Percentiles rank a stretch among this genome's conserved stretches.
These are phyloP conservation scores for Xerocomellus dryophilus DNA, from an alignment of 768 basidiomycete species.

Conservation along the genomic window DNA sequence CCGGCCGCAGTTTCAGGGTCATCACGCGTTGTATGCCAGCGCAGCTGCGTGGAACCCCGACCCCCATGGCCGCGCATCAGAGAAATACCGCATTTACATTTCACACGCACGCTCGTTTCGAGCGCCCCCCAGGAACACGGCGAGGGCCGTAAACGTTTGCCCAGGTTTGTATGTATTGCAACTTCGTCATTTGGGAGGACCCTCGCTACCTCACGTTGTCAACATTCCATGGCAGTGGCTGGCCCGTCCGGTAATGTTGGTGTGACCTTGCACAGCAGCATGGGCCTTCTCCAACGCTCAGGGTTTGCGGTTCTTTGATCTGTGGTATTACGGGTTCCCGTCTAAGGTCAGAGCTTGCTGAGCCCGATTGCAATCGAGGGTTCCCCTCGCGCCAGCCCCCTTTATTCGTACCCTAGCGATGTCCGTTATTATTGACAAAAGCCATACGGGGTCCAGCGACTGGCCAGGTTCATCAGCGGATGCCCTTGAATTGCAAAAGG, in stretches of 20 bases:
- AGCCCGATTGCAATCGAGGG: constrained; percentile 19
- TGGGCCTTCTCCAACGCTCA: constrained; percentile 7
- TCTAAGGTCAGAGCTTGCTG: neutral
- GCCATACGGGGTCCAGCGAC: neutral
- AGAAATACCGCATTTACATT: constrained; percentile 14
- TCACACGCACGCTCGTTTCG: constrained; percentile 1
- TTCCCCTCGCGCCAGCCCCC: constrained; percentile 2
- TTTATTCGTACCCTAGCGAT: constrained; percentile 10
- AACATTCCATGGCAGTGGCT: constrained; percentile 4
- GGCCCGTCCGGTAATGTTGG: constrained; percentile 7
- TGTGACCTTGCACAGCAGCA: constrained; percentile 20
- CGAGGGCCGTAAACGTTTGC: constrained; percentile 1
- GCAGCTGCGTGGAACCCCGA: constrained; percentile 22
- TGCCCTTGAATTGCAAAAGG: constrained; percentile 14
- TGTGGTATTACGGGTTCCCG: constrained; percentile 8
- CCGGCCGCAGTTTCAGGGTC: constrained; percentile 26
- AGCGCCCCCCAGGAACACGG: constrained; percentile 1
- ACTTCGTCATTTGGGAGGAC: constrained; percentile 5
- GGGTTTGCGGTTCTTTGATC: constrained; percentile 17
- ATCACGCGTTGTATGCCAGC: constrained; percentile 12
- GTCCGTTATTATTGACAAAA: too few species aligned
- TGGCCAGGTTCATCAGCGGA: neutral
- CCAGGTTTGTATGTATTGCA: constrained; percentile 4
- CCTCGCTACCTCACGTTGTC: constrained; percentile 14
- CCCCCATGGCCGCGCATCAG: constrained; percentile 2